These are phyloP conservation scores for Entophlyctis luteolus DNA, from an alignment of 192 early-diverging fungal species.

Conservation along the genomic window DNA sequence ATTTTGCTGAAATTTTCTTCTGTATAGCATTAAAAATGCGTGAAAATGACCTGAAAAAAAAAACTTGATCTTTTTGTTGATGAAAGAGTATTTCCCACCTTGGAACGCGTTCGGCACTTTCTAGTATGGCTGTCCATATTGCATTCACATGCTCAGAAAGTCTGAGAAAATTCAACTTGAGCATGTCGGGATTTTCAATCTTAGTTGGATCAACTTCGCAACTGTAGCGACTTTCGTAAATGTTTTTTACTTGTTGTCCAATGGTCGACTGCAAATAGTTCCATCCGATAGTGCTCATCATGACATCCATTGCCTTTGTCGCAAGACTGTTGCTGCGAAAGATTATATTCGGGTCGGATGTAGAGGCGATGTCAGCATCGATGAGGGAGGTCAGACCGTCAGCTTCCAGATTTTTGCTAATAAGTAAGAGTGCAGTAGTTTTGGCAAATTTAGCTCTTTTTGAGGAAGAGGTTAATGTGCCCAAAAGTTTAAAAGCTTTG, in stretches of 20 bases:
- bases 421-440: slow-evolving; percentile 31
- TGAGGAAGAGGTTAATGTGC: slow-evolving; percentile 23
- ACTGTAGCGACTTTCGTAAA: slow-evolving; percentile 18
- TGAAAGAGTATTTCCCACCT: no score
- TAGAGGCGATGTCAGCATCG: slow-evolving; percentile 14
- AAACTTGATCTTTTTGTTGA: not conserved
- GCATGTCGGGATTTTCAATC: slow-evolving; percentile 27
- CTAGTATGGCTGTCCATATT: slow-evolving; percentile 43
- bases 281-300: slow-evolving; percentile 51
- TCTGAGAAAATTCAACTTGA: slow-evolving; percentile 33
- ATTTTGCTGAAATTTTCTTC: not conserved
- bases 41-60: slow-evolving; percentile 3
- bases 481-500: slow-evolving; percentile 31
- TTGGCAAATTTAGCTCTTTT: slow-evolving; percentile 42
- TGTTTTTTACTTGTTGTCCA: not conserved
- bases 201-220: slow-evolving; percentile 47
- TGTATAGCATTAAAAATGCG: slow-evolving; percentile 16
- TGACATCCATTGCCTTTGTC: slow-evolving; percentile 56
- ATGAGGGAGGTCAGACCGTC: slow-evolving; percentile 17
- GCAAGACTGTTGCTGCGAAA: slow-evolving; percentile 57
- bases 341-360: slow-evolving; percentile 43
- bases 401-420: slow-evolving; percentile 32
- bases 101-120: slow-evolving; percentile 33
- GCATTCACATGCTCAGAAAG: slow-evolving; percentile 27
- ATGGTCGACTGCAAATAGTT: slow-evolving; percentile 45